A percentile compares a stretch with the other conserved stretches of the same genome.
Conservation (phyloP, 2,329 filamentous ascomycete species). For the Ascochyta lentis region DNA sequence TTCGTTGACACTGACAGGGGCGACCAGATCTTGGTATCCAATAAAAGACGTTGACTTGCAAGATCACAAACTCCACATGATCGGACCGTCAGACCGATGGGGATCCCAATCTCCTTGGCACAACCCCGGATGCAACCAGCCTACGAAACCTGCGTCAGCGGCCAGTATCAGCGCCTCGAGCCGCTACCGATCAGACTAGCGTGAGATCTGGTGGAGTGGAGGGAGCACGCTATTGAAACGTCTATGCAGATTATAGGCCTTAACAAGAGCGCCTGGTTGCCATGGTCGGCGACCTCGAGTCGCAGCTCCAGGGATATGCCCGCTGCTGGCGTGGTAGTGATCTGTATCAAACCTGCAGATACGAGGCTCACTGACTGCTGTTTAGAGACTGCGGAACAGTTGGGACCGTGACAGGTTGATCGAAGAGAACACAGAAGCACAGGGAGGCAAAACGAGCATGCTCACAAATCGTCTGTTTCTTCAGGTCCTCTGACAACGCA, state of each 20-base stretch:
- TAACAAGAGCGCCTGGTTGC: background rate
- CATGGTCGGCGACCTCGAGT: background rate
- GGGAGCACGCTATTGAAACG: slow-evolving; percentile 7
- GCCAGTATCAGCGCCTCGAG: slow-evolving; percentile 1
- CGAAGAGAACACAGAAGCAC: background rate
- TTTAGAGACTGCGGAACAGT: background rate
- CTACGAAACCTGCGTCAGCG: slow-evolving; percentile 11
- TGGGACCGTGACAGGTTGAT: background rate
- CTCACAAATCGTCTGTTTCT: background rate
- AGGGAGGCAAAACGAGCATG: background rate
- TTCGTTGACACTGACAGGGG: background rate
- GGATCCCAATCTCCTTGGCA: background rate
- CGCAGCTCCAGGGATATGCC: background rate
- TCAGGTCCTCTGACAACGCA: background rate
- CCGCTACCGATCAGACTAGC: slow-evolving; percentile 3
- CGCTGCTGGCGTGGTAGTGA: background rate
- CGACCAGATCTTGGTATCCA: background rate
- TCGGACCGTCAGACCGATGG: slow-evolving; percentile 5
- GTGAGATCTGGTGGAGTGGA: background rate
- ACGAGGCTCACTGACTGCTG: background rate
- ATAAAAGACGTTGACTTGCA: background rate
- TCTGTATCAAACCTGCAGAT: background rate
- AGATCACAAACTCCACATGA: background rate
- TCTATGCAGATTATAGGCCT: slow-evolving; percentile 9
- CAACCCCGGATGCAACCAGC: slow-evolving; percentile 3